Evolutionary conservation across 1,284 basidiomycete species (phyloP).

Genomic region (Pseudozyma sp.): DNA sequence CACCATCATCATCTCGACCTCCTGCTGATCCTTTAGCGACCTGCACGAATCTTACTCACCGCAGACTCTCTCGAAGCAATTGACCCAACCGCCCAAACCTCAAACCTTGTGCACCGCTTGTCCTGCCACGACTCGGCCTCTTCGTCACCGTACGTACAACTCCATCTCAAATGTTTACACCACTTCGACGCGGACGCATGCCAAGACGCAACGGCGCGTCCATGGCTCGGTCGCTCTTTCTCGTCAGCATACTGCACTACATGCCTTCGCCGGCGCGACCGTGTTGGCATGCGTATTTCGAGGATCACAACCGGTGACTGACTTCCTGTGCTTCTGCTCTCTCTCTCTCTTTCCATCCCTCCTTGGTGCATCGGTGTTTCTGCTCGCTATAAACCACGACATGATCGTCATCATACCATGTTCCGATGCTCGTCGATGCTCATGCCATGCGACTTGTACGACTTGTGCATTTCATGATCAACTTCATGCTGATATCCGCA

Average conservation of each 20-base stretch:
- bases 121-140: constrained; percentile 1
- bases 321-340: background rate
- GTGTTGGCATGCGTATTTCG: background rate
- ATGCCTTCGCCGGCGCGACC: background rate
- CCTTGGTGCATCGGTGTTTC: too few relatives aligned
- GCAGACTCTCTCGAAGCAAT: background rate
- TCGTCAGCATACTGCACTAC: too few relatives aligned
- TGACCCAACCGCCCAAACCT: background rate
- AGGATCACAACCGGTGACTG: background rate
- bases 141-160: constrained; percentile 16
- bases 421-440: too few relatives aligned
- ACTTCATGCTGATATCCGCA: too few relatives aligned
- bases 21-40: background rate
- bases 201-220: too few relatives aligned
- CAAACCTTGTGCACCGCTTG: background rate
- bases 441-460: too few relatives aligned
- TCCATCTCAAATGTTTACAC: background rate
- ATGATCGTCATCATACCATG: too few relatives aligned
- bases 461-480: too few relatives aligned
- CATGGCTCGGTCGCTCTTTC: too few relatives aligned
- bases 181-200: background rate
- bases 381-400: background rate
- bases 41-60: background rate
- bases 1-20: constrained; percentile 7
- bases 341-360: background rate